Percentiles rank a stretch among this genome's conserved stretches.
These are phyloP conservation scores for Asclepias syriaca DNA, from an alignment of 257 asterid genomes.

Conservation along the genomic window DNA sequence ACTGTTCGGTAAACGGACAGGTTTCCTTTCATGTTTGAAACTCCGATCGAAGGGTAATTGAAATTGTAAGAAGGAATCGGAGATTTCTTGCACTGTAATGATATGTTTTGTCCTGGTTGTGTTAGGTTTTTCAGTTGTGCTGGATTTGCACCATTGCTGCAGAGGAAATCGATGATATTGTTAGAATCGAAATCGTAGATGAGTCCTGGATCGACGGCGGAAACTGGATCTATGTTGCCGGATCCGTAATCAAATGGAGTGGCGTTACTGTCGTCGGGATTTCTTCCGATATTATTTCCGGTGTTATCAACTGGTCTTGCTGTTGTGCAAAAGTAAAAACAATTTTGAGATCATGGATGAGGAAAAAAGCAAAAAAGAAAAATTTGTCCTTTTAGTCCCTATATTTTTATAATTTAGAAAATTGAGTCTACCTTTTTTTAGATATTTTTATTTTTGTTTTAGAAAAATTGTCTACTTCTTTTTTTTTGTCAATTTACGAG, in stretches of 20 bases:
- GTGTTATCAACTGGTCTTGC: conserved; percentile 21
- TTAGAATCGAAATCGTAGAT: conserved; percentile 40
- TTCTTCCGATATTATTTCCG: conserved; percentile 31
- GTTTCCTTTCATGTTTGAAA: conserved; percentile 41
- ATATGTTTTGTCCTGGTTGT: conserved; percentile 23
- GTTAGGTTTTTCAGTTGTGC: conserved; percentile 53
- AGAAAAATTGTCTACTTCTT: too few species aligned
- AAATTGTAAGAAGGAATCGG: conserved; percentile 31
- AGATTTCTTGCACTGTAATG: conserved; percentile 28
- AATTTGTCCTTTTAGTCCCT: too few species aligned
- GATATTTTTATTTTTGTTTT: too few species aligned
- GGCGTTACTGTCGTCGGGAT: conserved; percentile 36
- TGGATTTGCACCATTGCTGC: conserved; percentile 48
- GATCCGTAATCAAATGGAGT: conserved; percentile 58
- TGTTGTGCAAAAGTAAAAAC: conserved; percentile 5
- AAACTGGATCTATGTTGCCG: conserved; percentile 49
- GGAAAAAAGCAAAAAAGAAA: too few species aligned
- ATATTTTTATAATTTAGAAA: too few species aligned
- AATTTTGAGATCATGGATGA: neutral
- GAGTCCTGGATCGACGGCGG: conserved; percentile 54
- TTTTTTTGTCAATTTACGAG: too few species aligned
- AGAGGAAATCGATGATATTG: conserved; percentile 44
- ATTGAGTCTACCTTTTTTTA: too few species aligned
- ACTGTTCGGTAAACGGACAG: conserved; percentile 44
- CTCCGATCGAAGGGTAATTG: conserved; percentile 64